Conservation (phyloP, 2,329 filamentous ascomycete species). For the Sporothrix brasiliensis region DNA sequence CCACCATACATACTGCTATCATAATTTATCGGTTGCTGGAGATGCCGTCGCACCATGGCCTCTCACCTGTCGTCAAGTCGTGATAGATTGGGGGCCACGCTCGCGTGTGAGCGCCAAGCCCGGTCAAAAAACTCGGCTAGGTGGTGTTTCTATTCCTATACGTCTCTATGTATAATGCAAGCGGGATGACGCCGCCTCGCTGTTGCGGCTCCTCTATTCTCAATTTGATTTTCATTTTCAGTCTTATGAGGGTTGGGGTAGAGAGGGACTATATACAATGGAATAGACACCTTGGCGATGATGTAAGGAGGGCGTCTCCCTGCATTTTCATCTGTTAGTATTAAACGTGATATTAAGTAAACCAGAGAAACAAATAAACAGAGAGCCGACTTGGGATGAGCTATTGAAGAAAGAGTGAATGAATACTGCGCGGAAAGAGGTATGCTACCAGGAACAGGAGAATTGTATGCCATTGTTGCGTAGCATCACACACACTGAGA, state of each 20-base stretch:
- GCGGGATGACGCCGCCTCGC: not conserved
- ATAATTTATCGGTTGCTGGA: not conserved
- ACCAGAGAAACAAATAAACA: too few relatives aligned
- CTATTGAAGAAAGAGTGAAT: too few relatives aligned
- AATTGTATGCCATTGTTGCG: not conserved
- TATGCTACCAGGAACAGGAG: not conserved
- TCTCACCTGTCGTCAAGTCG: not conserved
- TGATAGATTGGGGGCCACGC: not conserved
- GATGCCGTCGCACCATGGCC: too few relatives aligned
- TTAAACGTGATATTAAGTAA: not conserved
- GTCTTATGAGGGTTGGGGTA: constrained; percentile 1
- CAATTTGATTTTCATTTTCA: not conserved
- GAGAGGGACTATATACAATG: not conserved
- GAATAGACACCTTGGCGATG: not conserved
- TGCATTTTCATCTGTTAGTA: not conserved
- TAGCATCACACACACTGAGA: not conserved
- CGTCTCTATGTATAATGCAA: not conserved
- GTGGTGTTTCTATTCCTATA: not conserved
- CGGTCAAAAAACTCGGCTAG: not conserved
- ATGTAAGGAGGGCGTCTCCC: not conserved
- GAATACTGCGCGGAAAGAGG: not conserved
- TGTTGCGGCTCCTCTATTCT: constrained; percentile 2
- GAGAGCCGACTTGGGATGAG: too few relatives aligned
- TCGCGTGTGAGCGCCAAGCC: not conserved
- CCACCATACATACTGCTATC: not conserved